Conservation (phyloP, 2,329 filamentous ascomycete genomes). For the Tetracladium maxilliforme region DNA sequence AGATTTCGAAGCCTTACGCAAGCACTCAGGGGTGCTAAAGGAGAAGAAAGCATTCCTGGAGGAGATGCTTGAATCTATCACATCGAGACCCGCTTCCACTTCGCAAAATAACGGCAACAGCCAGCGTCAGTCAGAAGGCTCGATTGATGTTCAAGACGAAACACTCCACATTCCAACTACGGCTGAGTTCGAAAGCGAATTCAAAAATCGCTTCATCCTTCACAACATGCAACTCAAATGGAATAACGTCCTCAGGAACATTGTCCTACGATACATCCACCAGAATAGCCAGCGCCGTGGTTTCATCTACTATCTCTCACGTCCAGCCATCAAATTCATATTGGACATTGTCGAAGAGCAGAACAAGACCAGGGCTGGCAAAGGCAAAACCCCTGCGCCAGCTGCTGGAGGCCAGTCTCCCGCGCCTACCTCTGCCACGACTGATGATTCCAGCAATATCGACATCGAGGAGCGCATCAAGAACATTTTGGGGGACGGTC, state of each 20-base stretch:
- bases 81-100: no score
- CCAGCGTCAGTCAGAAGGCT: no score
- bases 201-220: conserved; percentile 95
- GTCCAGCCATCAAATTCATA: conserved; percentile 93
- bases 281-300: conserved; percentile 92
- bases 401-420: conserved; percentile 15
- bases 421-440: conserved; percentile 8
- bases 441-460: conserved; percentile 22
- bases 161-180: conserved; percentile 55
- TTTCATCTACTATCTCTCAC: conserved; percentile 95
- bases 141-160: no score
- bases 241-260: conserved; percentile 93
- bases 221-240: conserved; percentile 97
- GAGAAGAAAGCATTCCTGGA: conserved; percentile 45
- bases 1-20: conserved; percentile 44
- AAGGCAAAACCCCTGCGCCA: conserved; percentile 4
- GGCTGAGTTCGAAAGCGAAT: conserved; percentile 81
- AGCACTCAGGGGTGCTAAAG: conserved; percentile 37
- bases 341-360: conserved; percentile 95
- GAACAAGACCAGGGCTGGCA: conserved; percentile 48
- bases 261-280: conserved; percentile 92
- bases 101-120: no score
- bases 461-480: conserved; percentile 76
- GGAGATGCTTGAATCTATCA: no score
- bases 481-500: conserved; percentile 71